Evolutionary conservation across 140 eudicot genomes (phyloP), one percentile per base, ranked within the genome.

Genomic region (Cichorium intybus): DNA sequence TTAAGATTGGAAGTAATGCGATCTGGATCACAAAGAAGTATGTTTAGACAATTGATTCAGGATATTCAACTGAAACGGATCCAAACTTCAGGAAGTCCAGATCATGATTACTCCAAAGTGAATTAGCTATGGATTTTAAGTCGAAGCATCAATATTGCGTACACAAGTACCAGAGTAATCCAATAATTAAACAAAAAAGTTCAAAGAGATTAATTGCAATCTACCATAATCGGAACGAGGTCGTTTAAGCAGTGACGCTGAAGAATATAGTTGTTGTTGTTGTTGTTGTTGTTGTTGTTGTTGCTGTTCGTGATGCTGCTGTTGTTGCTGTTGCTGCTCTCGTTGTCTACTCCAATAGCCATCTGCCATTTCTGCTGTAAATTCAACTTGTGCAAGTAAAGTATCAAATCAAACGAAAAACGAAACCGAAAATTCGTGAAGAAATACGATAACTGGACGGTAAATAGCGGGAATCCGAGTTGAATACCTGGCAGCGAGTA

Each of bases 181-280:
- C 18, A 68, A 55, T 24, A 16, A 53, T 10, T 2, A 56, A 46
- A 24, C 41, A 15, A 34, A 68, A 55, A 28, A 7, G 59, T 15
- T 14, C 15, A 23, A 5, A 46, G 58, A 56, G 63, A 68, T 23
- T 11, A 39, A 37, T 16, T 33, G 14, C 10, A 16, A 55, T 24
- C 31, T 69, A 79, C 84, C 80, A 37, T 68, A 69, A 34, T 69
- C 84, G 35, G 73, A 3, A 58, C 84, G 80, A 69, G 83, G 83
- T 34, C 80, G 79, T 24, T 79, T 79, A 18, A 69, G 65, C 66
- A 70, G 1, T 7, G 61, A 58, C 2, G 48, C 67, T 12, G 74
- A 20, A 48, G 73, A 65, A 48, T 68, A 53, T 18, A 18, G 5
- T 23, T 60, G 66, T 3, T 60, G 45, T 29, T 48, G 54, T 18